phyloP scores from a whole-genome alignment of 2,329 filamentous ascomycete species.

The Ceratocystis cubensis region DNA sequence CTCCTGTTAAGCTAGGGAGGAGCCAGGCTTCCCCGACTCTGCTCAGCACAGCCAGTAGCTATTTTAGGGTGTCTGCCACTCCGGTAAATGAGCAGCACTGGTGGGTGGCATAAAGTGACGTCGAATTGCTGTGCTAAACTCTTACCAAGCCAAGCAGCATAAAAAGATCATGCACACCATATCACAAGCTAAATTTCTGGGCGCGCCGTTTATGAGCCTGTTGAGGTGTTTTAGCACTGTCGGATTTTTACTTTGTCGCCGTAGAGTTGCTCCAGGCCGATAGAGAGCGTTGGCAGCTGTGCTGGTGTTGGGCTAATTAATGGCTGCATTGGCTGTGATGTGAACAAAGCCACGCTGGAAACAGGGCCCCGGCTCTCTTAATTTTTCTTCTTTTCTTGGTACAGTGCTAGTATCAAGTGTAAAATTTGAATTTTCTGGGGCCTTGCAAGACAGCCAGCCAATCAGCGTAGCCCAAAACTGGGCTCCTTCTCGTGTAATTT shows the following conservation, averaged over 20 bases:
- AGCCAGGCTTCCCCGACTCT: too few species aligned
- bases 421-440: neutral
- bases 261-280: neutral
- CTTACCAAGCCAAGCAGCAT: neutral
- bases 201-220: neutral
- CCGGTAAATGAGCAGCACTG: neutral
- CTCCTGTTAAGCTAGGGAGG: too few species aligned
- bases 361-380: neutral
- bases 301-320: neutral
- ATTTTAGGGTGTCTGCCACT: neutral
- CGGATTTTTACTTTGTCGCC: neutral
- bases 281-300: neutral
- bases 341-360: neutral
- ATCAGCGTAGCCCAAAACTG: neutral
- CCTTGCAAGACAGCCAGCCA: neutral
- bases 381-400: neutral
- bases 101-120: neutral
- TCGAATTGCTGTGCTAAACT: neutral
- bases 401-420: neutral
- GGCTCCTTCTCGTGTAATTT: neutral
- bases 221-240: neutral
- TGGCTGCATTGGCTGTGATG: neutral
- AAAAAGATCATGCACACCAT: neutral
- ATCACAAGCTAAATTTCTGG: neutral
- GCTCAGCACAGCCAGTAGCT: neutral